These are phyloP conservation scores for Venturia oleaginea DNA, from an alignment of 2,329 filamentous ascomycete species.

Conservation along the genomic window DNA sequence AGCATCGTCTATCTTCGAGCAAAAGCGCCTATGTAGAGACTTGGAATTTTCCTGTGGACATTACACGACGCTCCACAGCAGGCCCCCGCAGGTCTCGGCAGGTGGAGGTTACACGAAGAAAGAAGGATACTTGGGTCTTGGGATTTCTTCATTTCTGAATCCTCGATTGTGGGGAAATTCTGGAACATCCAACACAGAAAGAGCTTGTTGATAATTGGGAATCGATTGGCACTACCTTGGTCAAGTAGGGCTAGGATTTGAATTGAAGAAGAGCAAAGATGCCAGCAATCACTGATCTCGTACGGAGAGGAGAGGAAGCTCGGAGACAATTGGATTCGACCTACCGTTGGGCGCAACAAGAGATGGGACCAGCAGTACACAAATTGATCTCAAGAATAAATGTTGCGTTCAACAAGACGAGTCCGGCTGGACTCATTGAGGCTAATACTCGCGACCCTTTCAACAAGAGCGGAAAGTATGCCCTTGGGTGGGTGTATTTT, in stretches of 20 bases:
- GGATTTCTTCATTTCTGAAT: neutral
- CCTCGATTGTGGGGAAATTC: neutral
- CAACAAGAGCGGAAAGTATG: constrained; percentile 76
- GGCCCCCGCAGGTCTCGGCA: neutral
- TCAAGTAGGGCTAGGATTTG: neutral
- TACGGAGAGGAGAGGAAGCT: neutral
- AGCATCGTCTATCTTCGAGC: neutral
- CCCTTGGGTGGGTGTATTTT: constrained; percentile 80
- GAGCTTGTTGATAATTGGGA: neutral
- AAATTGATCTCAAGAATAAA: constrained; percentile 35
- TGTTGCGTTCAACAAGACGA: constrained; percentile 47
- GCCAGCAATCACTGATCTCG: neutral
- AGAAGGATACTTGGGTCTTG: neutral
- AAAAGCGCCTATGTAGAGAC: neutral
- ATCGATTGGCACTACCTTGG: neutral
- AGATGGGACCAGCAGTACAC: neutral
- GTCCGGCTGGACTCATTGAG: constrained; percentile 45
- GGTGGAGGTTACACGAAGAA: neutral
- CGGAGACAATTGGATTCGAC: constrained; percentile 2
- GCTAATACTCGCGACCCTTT: constrained; percentile 64
- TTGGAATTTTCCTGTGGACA: neutral
- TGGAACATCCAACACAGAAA: neutral
- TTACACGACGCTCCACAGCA: neutral
- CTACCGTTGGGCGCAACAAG: constrained; percentile 2
- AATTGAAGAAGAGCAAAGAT: neutral